A percentile compares a stretch with the other conserved stretches of the same genome.
phyloP scores from a whole-genome alignment of 202 grass and related monocot species.

The Carex sylvatica region DNA sequence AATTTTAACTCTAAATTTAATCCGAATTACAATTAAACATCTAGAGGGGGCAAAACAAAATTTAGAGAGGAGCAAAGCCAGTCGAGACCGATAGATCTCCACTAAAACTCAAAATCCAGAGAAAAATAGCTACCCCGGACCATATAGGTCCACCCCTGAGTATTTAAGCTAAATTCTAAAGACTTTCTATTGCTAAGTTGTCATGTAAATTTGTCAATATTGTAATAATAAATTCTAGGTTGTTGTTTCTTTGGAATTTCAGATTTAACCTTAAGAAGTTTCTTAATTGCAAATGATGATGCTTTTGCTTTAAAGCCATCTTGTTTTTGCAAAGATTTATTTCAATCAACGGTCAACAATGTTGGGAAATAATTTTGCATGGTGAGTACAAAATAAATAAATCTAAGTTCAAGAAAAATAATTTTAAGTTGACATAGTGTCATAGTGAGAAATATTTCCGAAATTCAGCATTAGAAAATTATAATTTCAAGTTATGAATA shows the following conservation, averaged over 20 bases:
- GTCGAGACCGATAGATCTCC: no score
- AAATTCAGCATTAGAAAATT: neutral
- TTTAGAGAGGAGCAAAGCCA: no score
- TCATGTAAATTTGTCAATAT: neutral
- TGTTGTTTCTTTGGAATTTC: neutral
- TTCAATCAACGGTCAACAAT: conserved; percentile 1
- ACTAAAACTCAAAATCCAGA: no score
- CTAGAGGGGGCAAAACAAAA: no score
- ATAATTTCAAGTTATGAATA: no score
- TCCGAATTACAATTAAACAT: no score
- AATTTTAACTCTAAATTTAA: no score
- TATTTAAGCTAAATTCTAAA: neutral
- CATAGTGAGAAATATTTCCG: neutral
- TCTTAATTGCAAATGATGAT: conserved; percentile 7
- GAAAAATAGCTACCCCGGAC: no score
- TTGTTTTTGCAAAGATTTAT: neutral
- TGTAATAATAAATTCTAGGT: neutral
- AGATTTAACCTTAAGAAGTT: neutral
- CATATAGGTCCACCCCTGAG: no score
- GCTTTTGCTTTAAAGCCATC: neutral
- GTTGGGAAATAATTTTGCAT: neutral
- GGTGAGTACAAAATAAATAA: neutral
- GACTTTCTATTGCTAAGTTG: neutral
- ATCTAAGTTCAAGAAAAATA: neutral
- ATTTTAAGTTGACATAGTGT: neutral